Base-by-base conservation (phyloP, 2,329 filamentous ascomycete genomes). In the Cytospora paraplurivora region DNA sequence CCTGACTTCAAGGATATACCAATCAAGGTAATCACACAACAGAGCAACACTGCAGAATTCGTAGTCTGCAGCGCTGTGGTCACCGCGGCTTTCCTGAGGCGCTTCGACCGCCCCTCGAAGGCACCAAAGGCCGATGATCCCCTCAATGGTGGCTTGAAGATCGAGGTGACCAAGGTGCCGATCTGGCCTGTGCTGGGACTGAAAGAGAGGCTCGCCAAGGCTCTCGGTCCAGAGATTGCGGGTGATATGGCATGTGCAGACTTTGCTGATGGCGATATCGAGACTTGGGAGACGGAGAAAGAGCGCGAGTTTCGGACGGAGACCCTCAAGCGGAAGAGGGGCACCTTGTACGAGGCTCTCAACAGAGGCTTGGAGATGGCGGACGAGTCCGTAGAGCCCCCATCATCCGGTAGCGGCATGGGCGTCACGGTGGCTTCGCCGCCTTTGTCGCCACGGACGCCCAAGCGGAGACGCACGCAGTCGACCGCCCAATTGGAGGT, bases 161-260 rank as follows among this genome's bases (percentile, higher is more conserved):
- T 86, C 21, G 75, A 79, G 38, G 80, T 81, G 69, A 75, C 76
- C 1, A 76, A 76, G 8, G 81, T 86, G 1, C 79, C 81, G 0
- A 76, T 82, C 33, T 86, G 82, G 82, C 84, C 84, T 0, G 76
- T 85, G 7, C 69, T 84, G 0, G 84, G 83, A 4, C 76, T 87
- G 7, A 80, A 81, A 64, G 83, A 86, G 70, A 79, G 84, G 7
- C 75, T 87, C 0, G 82, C 81, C 47, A 78, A 78, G 66, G 84
- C 82, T 3, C 73, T 87, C 0, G 83, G 84, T 8, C 71, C 73
- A 19, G 82, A 84, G 4, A 67, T 85, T 13, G 79, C 83, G 4
- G 82, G 82, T 27, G 70, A 76, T 21, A 15, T 56, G 59, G 64
- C 67, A 2, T 52, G 66, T 11, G 74, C 74, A 32, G 72, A 74